Evolutionary conservation across 768 basidiomycete genomes (phyloP).

Genomic region (Pisolithus orientalis): DNA sequence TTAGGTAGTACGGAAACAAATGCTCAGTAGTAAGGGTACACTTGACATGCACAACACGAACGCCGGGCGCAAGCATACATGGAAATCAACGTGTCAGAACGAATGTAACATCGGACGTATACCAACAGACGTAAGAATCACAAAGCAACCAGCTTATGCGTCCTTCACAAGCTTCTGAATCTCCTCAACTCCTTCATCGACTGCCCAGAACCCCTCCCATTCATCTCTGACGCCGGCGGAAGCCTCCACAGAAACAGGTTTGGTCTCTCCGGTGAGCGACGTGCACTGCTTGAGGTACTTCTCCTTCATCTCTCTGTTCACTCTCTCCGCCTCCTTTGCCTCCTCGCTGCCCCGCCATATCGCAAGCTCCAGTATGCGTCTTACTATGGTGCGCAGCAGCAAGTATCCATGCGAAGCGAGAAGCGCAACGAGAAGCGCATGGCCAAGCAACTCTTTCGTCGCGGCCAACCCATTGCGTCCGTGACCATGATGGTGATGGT

Average conservation of each 20-base stretch:
- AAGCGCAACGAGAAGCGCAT: conserved; percentile 68
- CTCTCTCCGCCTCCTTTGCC: conserved; percentile 47
- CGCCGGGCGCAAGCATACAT: too few species aligned
- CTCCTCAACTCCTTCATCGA: conserved; percentile 71
- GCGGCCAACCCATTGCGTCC: conserved; percentile 26
- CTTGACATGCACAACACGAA: too few species aligned
- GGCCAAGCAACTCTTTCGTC: conserved; percentile 48
- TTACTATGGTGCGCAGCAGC: conserved; percentile 51
- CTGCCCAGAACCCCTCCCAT: conserved; percentile 53
- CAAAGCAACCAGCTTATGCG: conserved; percentile 11
- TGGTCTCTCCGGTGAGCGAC: conserved; percentile 2
- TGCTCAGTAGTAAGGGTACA: too few species aligned
- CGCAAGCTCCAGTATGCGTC: conserved; percentile 67
- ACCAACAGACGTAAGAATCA: too few species aligned
- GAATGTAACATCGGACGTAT: too few species aligned
- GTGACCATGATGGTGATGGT: conserved; percentile 8
- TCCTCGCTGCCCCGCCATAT: conserved; percentile 73
- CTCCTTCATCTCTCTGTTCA: conserved; percentile 50
- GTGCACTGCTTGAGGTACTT: conserved; percentile 27
- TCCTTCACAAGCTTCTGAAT: conserved; percentile 63
- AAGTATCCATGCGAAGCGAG: conserved; percentile 86
- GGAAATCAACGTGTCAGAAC: too few species aligned
- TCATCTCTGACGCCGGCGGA: conserved; percentile 11
- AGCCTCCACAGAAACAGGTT: background rate
- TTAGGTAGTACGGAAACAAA: background rate